A percentile compares a stretch with the other conserved stretches of the same genome.
Evolutionary conservation across 2,329 filamentous ascomycete species (phyloP).

Genomic region (Talaromyces sp.): DNA sequence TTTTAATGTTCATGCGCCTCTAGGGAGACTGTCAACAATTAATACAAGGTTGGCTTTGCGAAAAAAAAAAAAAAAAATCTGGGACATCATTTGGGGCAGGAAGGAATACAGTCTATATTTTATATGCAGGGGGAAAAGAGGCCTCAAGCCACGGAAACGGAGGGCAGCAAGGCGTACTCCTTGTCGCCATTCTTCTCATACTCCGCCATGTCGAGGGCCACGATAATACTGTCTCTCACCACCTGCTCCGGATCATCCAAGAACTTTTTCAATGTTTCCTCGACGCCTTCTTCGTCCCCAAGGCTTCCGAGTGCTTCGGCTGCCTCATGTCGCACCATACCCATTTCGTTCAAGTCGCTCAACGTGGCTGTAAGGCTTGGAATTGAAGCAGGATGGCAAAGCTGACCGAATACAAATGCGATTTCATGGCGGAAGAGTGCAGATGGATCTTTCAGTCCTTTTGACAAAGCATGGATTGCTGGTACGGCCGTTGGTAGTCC

Average conservation of each 20-base stretch:
- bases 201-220: slow-evolving; percentile 96
- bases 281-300: slow-evolving; percentile 88
- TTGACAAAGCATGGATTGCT: slow-evolving; percentile 80
- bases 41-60: slow-evolving; percentile 9
- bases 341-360: slow-evolving; percentile 72
- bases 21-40: slow-evolving; percentile 35
- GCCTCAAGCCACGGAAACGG: slow-evolving; percentile 18
- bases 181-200: slow-evolving; percentile 84
- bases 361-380: slow-evolving; percentile 76
- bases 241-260: slow-evolving; percentile 87
- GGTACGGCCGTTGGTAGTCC: slow-evolving; percentile 82
- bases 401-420: slow-evolving; percentile 94
- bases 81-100: neutral
- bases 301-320: slow-evolving; percentile 93
- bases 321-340: slow-evolving; percentile 97
- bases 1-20: slow-evolving; percentile 7
- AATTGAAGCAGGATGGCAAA: slow-evolving; percentile 94
- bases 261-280: slow-evolving; percentile 76
- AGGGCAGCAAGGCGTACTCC: slow-evolving; percentile 88
- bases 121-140: neutral
- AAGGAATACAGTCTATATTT: slow-evolving; percentile 15
- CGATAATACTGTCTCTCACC: slow-evolving; percentile 88
- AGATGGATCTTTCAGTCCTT: slow-evolving; percentile 77
- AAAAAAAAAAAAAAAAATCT: neutral
- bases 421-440: slow-evolving; percentile 97